Evolutionary conservation across 1,284 basidiomycete genomes (phyloP).

Genomic region (Sutorius eximius): DNA sequence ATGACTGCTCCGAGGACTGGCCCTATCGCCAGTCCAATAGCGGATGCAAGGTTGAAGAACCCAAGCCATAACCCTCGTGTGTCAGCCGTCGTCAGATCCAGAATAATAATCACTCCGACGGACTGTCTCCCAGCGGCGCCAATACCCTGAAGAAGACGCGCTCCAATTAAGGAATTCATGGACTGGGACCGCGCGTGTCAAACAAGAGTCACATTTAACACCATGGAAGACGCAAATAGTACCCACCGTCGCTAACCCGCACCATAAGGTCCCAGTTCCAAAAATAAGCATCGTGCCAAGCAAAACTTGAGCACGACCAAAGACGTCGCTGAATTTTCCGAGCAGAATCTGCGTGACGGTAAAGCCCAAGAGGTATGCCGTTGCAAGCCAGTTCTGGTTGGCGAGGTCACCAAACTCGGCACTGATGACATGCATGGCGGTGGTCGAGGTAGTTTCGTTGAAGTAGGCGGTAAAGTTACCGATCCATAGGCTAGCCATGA

Average conservation of each 20-base stretch:
- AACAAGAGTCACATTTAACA: not conserved
- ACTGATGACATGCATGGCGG: slow-evolving; percentile 38
- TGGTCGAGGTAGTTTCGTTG: slow-evolving; percentile 37
- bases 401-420: slow-evolving; percentile 31
- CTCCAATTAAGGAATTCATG: slow-evolving; percentile 35
- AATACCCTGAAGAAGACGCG: slow-evolving; percentile 36
- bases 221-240: not conserved
- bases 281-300: slow-evolving; percentile 39
- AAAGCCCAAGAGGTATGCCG: slow-evolving; percentile 35
- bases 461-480: slow-evolving; percentile 39
- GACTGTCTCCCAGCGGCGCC: slow-evolving; percentile 37
- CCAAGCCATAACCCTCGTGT: slow-evolving; percentile 36
- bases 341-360: slow-evolving; percentile 38
- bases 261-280: slow-evolving; percentile 35
- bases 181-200: slow-evolving; percentile 25
- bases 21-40: slow-evolving; percentile 33
- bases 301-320: slow-evolving; percentile 35
- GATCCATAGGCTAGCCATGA: slow-evolving; percentile 36
- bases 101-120: slow-evolving; percentile 34
- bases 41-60: slow-evolving; percentile 36
- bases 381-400: slow-evolving; percentile 37
- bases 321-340: slow-evolving; percentile 36
- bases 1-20: slow-evolving; percentile 33
- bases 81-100: slow-evolving; percentile 35
- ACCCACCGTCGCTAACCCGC: slow-evolving; percentile 34